These are phyloP conservation scores for Xerocomus potaroensis DNA, from an alignment of 768 basidiomycete genomes.

Conservation along the genomic window DNA sequence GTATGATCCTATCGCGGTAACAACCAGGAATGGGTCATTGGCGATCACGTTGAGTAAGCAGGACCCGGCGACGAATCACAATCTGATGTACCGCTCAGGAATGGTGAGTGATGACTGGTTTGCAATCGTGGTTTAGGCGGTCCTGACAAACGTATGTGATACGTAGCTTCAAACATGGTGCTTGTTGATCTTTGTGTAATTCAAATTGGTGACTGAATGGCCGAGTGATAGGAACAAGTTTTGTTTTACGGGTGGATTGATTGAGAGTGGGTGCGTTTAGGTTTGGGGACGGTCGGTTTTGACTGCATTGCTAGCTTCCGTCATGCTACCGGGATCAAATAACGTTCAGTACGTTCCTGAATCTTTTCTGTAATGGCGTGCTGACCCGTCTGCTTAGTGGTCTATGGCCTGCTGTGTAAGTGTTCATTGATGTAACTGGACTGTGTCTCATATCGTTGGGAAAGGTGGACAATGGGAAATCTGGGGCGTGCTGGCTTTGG, in stretches of 20 bases:
- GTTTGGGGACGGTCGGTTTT: background rate
- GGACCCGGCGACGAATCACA: constrained; percentile 39
- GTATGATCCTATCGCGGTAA: constrained; percentile 53
- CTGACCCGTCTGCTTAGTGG: constrained; percentile 27
- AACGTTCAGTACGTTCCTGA: constrained; percentile 29
- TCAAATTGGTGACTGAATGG: background rate
- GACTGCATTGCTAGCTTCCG: constrained; percentile 26
- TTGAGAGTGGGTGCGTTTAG: constrained; percentile 39
- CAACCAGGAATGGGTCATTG: constrained; percentile 49
- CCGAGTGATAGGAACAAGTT: constrained; percentile 52
- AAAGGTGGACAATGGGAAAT: constrained; percentile 55
- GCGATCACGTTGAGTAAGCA: constrained; percentile 45
- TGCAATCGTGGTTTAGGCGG: constrained; percentile 1
- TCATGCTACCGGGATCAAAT: constrained; percentile 40
- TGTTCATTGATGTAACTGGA: background rate
- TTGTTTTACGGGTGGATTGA: constrained; percentile 76
- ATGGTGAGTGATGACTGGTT: constrained; percentile 23
- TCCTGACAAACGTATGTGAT: constrained; percentile 24
- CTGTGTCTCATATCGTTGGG: constrained; percentile 5
- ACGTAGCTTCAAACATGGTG: constrained; percentile 31
- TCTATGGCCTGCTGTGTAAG: constrained; percentile 47
- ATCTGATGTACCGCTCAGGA: constrained; percentile 43
- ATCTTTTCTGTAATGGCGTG: background rate
- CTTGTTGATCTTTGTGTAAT: background rate
- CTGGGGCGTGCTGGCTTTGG: constrained; percentile 50